Evolutionary conservation across 768 basidiomycete genomes (phyloP), one percentile per base, ranked within the genome.

Genomic region (Amanita molliuscula): DNA sequence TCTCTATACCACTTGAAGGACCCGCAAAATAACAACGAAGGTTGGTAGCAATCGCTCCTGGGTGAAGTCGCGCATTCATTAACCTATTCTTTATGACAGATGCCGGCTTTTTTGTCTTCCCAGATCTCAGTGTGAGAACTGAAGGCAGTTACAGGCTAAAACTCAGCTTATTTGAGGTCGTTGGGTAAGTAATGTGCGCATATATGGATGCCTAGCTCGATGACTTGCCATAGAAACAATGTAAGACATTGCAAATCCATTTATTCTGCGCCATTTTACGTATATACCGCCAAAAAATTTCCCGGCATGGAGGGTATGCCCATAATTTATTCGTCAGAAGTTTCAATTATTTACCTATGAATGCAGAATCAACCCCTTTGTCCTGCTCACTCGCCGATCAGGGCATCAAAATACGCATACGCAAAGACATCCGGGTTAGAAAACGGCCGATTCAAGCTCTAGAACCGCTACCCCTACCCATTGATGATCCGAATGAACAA

Each of bases 41-140:
- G 71, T 68, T 4, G 3, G 64, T 28, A 25, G 20, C 7, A 47
- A 23, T n/a, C 18, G 3, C 16, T 29, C 16, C 5, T 29, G 16
- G 16, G 3, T 34, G 7, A 20, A 10, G 10, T 7, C 2, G n/a
- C 2, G n/a, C 33, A 21, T 44, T 18, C 37, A 36, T 34, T 43
- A 8, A 20, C 15, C 34, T 31, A 10, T 69, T 47, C 74, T 9
- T 4, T 47, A 25, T 74, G 54, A 61, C 71, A 62, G 88, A 90
- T 58, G 90, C 89, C 6, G 93, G 90, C 0, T 93, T 94, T 70
- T 98, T 98, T 60, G 92, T 96, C 28, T 98, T 98, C 58, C 94
- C 94, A 0, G 94, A 96, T 64, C 75, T 98, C 21, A 87, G 85
- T 53, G 90, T 97, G 4, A 72, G 91, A 53, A 91, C 89, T 2